Conservation (phyloP, 345 rosid species). For the Aegle marmelos region DNA sequence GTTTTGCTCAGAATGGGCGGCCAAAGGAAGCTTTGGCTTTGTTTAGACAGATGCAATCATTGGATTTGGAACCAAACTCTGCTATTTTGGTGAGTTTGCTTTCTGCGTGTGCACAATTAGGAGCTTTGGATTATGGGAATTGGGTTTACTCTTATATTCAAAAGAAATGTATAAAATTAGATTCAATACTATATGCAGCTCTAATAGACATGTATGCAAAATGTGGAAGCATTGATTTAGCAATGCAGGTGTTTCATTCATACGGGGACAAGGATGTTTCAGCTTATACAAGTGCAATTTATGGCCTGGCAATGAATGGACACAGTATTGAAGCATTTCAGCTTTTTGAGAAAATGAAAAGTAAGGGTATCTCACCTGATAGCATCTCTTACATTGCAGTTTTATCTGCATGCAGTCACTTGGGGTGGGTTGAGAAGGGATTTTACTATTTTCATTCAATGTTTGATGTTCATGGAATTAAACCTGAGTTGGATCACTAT, state of each 20-base stretch:
- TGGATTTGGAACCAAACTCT: constrained; percentile 23
- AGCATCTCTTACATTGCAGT: constrained; percentile 30
- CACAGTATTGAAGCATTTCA: constrained; percentile 22
- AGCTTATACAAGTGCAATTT: constrained; percentile 36
- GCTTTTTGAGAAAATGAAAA: constrained; percentile 28
- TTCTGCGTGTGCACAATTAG: constrained; percentile 33
- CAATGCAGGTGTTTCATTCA: constrained; percentile 21
- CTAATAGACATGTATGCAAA: constrained; percentile 36
- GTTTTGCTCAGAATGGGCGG: constrained; percentile 23
- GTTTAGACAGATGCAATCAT: constrained; percentile 32
- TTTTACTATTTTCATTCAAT: constrained; percentile 24
- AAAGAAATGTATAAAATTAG: constrained; percentile 17
- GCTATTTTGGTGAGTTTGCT: constrained; percentile 28
- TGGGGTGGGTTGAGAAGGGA: constrained; percentile 35
- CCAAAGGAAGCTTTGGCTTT: constrained; percentile 28
- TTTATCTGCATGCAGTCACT: constrained; percentile 38
- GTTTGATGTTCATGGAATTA: constrained; percentile 19
- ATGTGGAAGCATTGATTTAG: constrained; percentile 31
- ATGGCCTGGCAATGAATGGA: constrained; percentile 36
- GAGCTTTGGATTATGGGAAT: constrained; percentile 31
- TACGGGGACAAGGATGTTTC: constrained; percentile 24
- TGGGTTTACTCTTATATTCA: constrained; percentile 33
- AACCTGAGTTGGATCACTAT: constrained; percentile 35
- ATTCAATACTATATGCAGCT: constrained; percentile 27
- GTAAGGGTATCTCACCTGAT: constrained; percentile 19